A percentile compares a stretch with the other conserved stretches of the same genome.
Evolutionary conservation across 2,329 filamentous ascomycete species (phyloP).

Genomic region (Calonectria ilicicola): DNA sequence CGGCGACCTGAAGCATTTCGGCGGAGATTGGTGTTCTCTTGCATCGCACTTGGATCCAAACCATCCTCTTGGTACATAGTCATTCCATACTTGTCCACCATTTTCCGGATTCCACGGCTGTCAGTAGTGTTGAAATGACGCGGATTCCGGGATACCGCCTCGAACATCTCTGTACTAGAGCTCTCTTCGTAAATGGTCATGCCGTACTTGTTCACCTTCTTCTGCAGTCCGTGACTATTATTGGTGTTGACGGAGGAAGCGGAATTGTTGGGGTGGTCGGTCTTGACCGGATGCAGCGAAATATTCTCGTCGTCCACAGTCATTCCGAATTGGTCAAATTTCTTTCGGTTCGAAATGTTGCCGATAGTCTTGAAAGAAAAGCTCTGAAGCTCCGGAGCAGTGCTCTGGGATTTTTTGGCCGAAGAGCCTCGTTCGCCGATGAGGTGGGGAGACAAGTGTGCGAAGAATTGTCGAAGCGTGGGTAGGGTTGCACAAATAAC

Average conservation of each 20-base stretch:
- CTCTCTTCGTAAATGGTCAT: neutral
- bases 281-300: neutral
- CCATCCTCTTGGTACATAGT: neutral
- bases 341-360: neutral
- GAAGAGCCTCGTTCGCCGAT: neutral
- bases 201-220: neutral
- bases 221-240: neutral
- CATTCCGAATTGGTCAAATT: neutral
- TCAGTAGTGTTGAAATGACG: neutral
- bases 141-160: neutral
- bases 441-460: constrained; percentile 27
- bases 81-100: neutral
- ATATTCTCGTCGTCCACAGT: neutral
- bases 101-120: neutral
- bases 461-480: constrained; percentile 30
- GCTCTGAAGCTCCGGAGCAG: neutral
- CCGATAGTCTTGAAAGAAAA: neutral
- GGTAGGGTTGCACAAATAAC: constrained; percentile 29
- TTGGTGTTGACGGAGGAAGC: neutral
- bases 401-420: neutral
- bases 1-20: neutral
- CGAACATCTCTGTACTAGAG: neutral
- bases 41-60: neutral
- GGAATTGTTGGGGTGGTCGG: neutral
- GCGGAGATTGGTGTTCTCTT: neutral